phyloP scores from a whole-genome alignment of 1,284 basidiomycete genomes.

The Cutaneotrichosporon curvatum region DNA sequence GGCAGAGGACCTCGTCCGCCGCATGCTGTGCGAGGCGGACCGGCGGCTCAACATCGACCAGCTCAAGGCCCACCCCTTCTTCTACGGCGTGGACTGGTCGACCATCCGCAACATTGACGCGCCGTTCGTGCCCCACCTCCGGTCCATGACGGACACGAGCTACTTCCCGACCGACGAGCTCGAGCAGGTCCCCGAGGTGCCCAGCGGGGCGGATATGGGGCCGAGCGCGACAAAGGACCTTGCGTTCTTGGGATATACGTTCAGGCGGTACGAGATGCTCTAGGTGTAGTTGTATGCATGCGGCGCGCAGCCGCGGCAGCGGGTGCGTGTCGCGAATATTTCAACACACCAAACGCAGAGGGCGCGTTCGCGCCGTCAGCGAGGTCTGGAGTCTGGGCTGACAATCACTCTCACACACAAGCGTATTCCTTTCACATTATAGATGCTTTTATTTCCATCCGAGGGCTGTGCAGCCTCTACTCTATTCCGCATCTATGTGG shows the following conservation, averaged over 20 bases:
- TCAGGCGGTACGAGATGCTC: constrained; percentile 46
- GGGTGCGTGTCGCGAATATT: too few species aligned
- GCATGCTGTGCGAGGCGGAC: constrained; percentile 76
- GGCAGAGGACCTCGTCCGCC: constrained; percentile 75
- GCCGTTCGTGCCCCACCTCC: constrained; percentile 88
- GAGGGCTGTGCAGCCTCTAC: too few species aligned
- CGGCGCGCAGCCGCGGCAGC: too few species aligned
- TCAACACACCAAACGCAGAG: too few species aligned
- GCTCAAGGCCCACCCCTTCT: constrained; percentile 91
- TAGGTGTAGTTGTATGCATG: constrained; percentile 7
- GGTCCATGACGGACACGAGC: constrained; percentile 76
- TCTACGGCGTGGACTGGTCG: constrained; percentile 92
- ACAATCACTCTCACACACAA: too few species aligned
- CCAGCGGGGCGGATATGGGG: constrained; percentile 54
- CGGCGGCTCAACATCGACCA: constrained; percentile 73
- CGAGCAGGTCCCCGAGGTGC: constrained; percentile 63
- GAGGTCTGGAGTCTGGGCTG: too few species aligned
- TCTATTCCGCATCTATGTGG: too few species aligned
- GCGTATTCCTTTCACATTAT: too few species aligned
- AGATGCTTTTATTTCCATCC: too few species aligned
- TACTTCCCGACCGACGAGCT: constrained; percentile 98
- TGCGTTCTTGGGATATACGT: constrained; percentile 76
- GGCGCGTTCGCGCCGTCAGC: too few species aligned
- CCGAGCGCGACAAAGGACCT: constrained; percentile 74
- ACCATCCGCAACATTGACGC: constrained; percentile 86